These are phyloP conservation scores for Blastocystis sp. DNA, from an alignment of 352 stramenopile species.

Conservation along the genomic window DNA sequence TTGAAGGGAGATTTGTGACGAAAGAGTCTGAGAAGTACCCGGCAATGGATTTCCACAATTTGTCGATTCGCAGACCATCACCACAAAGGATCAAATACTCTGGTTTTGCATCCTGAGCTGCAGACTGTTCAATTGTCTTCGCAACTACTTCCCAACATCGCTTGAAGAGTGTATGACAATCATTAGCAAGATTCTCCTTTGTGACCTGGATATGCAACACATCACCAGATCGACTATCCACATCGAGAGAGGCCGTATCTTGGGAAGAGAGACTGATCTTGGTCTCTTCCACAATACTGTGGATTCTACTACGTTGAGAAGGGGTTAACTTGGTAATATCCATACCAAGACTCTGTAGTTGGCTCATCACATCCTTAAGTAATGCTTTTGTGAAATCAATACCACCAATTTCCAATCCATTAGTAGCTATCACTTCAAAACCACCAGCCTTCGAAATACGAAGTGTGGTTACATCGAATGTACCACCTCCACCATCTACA, in stretches of 20 bases:
- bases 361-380: not conserved
- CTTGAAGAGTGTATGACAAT: not conserved
- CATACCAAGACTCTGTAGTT: not conserved
- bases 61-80: not conserved
- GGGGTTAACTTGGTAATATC: not conserved
- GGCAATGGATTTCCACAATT: no score
- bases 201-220: not conserved
- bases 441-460: not conserved
- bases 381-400: not conserved
- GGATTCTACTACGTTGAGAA: not conserved
- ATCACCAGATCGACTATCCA: not conserved
- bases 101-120: not conserved
- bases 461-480: not conserved
- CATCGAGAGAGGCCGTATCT: not conserved
- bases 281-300: not conserved
- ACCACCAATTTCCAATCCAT: not conserved
- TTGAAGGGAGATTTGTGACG: no score
- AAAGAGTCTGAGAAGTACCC: no score
- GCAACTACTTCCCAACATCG: not conserved
- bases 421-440: not conserved
- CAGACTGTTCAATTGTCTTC: not conserved
- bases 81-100: not conserved
- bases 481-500: not conserved
- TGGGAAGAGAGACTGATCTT: not conserved
- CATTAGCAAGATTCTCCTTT: not conserved